phyloP scores from a whole-genome alignment of 306 rosid genomes.

The Chamaecrista fasciculata region DNA sequence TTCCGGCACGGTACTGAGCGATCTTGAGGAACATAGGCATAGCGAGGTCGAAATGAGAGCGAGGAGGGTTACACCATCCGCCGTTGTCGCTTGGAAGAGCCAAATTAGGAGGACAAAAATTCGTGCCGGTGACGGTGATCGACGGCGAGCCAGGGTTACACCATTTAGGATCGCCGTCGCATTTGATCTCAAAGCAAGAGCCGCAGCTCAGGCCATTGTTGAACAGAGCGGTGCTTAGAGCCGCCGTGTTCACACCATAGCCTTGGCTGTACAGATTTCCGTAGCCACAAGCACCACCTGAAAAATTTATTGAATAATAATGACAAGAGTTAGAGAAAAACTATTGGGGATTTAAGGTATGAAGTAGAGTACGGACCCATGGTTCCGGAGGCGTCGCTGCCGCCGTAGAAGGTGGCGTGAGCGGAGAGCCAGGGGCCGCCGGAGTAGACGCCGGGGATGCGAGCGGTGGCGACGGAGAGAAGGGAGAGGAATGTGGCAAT shows the following conservation, averaged over 20 bases:
- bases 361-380: constrained; percentile 48
- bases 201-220: constrained; percentile 47
- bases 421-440: constrained; percentile 74
- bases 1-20: constrained; percentile 85
- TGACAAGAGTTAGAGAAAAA: too few relatives aligned
- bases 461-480: constrained; percentile 37
- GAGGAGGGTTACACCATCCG: constrained; percentile 93
- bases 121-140: constrained; percentile 67
- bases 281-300: constrained; percentile 87
- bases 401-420: constrained; percentile 92
- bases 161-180: constrained; percentile 64
- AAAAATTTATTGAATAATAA: background rate
- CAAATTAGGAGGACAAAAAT: constrained; percentile 78
- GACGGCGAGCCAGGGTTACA: constrained; percentile 74
- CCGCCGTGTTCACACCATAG: constrained; percentile 79
- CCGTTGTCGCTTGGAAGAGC: constrained; percentile 78
- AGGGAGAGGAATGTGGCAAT: constrained; percentile 45
- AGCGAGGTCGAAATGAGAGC: constrained; percentile 81
- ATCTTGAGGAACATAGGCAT: constrained; percentile 86
- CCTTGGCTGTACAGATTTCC: constrained; percentile 91
- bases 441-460: constrained; percentile 66
- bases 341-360: too few relatives aligned
- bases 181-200: constrained; percentile 46
- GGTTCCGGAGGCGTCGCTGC: constrained; percentile 85
- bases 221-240: constrained; percentile 50